Percentiles rank a stretch among this genome's conserved stretches.
These are phyloP conservation scores for Leptodermis oblonga DNA, from an alignment of 257 asterid genomes.

Conservation along the genomic window DNA sequence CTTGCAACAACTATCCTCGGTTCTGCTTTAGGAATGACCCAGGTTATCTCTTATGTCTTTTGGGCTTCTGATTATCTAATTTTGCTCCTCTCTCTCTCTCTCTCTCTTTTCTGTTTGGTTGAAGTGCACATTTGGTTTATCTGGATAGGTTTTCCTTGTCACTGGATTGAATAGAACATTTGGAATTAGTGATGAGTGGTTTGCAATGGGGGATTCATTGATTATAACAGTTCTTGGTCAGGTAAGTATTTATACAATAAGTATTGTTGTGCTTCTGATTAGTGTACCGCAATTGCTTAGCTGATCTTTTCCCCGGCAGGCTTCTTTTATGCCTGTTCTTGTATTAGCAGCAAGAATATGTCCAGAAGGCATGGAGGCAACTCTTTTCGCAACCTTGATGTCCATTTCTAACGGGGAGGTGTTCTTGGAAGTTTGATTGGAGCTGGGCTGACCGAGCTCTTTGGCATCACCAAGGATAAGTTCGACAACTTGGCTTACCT, in stretches of 20 bases:
- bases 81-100: not conserved
- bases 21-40: conserved; percentile 86
- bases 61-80: not conserved
- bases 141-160: conserved; percentile 70
- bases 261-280: conserved; percentile 9
- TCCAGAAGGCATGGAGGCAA: conserved; percentile 96
- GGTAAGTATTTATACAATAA: conserved; percentile 31
- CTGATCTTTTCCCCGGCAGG: conserved; percentile 38
- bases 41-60: conserved; percentile 35
- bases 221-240: conserved; percentile 88
- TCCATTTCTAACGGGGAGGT: conserved; percentile 90
- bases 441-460: conserved; percentile 79
- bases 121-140: conserved; percentile 19
- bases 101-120: not conserved
- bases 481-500: conserved; percentile 67
- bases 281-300: not conserved
- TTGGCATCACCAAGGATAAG: conserved; percentile 81
- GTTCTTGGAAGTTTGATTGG: conserved; percentile 92
- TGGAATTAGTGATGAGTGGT: conserved; percentile 95
- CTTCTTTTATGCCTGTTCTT: conserved; percentile 98
- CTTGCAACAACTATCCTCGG: conserved; percentile 68
- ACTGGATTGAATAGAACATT: conserved; percentile 74
- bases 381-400: conserved; percentile 95
- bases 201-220: conserved; percentile 91
- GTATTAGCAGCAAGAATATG: conserved; percentile 92